Evolutionary conservation across 805 yeast genomes (phyloP), one percentile per base, ranked within the genome.

Genomic region (Yarrowia phangngaensis): DNA sequence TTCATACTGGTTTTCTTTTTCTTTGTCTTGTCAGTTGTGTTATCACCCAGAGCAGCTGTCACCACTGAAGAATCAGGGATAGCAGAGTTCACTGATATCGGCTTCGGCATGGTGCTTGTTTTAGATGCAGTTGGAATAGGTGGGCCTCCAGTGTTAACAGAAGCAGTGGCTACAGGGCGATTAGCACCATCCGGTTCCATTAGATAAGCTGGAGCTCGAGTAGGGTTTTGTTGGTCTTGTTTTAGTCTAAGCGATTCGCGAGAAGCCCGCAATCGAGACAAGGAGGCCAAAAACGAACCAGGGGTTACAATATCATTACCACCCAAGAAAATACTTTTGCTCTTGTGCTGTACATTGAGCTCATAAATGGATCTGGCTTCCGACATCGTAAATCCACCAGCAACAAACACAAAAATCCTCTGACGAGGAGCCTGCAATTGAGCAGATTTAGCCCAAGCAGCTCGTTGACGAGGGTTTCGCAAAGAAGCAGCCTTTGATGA

Each of bases 371-470:
- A 74, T 54, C 90, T 75, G 20, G 83, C 68, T 64, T 92, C 99
- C 2, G 89, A 75, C 55, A 82, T 77, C 0, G 97, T 86, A 15
- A 84, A 65, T 7, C 97, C 98, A 16, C 99, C 99, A 2, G 95
- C 82, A 20, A 87, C 75, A 60, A 79, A 92, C 51, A 88, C 76
- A 55, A 89, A 76, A 6, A 89, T 70, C 41, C 92, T 70, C 60
- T 86, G 95, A 36, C 71, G 69, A 2, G 67, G 68, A 35, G 62
- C 66, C 31, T 45, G 50, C 29, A 55, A 59, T 38, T 59, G 52
- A 4, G 64, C 61, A 14, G 70, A 67, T 52, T 74, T 78, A 3
- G 87, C 84, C 92, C 92, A 84, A 0, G 82, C 76, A 0, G 90
- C 87, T 54, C 80, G 76, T 57, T 82, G 84, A 31, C 84, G 71